These are phyloP conservation scores for Limnanthes douglasii DNA, from an alignment of 345 rosid species.

Conservation along the genomic window DNA sequence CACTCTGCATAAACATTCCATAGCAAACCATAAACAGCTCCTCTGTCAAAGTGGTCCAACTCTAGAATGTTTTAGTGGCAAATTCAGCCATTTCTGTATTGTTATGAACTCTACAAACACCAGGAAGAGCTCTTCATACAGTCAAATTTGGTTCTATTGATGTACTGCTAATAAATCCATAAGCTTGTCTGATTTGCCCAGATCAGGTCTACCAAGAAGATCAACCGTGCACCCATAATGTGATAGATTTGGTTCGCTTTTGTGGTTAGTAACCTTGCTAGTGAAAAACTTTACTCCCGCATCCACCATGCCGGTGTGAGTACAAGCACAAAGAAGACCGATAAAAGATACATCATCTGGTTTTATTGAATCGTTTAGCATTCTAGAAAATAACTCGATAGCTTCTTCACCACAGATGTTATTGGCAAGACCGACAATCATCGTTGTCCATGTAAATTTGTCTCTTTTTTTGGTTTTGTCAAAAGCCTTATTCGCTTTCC, in stretches of 20 bases:
- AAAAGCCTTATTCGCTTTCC: conserved; percentile 38
- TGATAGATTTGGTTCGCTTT: conserved; percentile 20
- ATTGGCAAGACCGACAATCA: conserved; percentile 61
- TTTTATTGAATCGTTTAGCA: conserved; percentile 34
- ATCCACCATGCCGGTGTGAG: conserved; percentile 33
- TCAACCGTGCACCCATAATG: conserved; percentile 63
- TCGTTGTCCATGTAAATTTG: conserved; percentile 45
- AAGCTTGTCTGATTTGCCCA: conserved; percentile 27
- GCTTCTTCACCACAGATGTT: conserved; percentile 41
- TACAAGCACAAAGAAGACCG: conserved; percentile 44
- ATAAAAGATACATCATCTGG: conserved; percentile 38
- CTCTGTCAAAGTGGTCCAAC: conserved; percentile 34
- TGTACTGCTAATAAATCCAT: conserved; percentile 38
- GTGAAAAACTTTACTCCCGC: conserved; percentile 20
- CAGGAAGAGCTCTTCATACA: conserved; percentile 60
- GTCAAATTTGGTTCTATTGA: conserved; percentile 46
- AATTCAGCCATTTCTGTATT: conserved; percentile 29
- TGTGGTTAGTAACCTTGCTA: conserved; percentile 21
- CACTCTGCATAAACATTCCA: conserved; percentile 50
- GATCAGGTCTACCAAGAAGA: conserved; percentile 52
- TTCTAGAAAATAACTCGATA: conserved; percentile 28
- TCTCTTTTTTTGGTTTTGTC: conserved; percentile 24
- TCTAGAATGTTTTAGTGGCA: conserved; percentile 23
- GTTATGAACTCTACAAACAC: conserved; percentile 44
- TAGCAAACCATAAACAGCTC: conserved; percentile 33